A percentile compares a stretch with the other conserved stretches of the same genome.
phyloP scores from a whole-genome alignment of 2,329 filamentous ascomycete species.

The Clonostachys byssicola region DNA sequence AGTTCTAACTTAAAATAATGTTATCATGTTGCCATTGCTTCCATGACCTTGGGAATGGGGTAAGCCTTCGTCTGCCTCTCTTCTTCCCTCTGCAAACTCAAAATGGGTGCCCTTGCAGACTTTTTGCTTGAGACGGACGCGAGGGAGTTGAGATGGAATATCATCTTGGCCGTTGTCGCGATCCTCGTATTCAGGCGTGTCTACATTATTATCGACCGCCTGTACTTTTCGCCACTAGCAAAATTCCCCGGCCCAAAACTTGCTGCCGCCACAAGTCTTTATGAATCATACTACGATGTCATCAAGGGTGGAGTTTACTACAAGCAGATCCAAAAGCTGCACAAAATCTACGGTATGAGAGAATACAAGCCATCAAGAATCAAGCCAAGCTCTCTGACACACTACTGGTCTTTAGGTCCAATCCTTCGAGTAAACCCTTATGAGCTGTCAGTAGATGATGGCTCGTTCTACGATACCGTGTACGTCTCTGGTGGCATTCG shows the following conservation, averaged over 20 bases:
- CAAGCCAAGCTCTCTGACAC: background rate
- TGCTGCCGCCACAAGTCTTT: slow-evolving; percentile 1
- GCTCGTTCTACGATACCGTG: background rate
- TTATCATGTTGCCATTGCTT: no score
- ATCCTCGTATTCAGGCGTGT: no score
- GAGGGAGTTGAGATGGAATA: no score
- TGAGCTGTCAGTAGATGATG: slow-evolving; percentile 1
- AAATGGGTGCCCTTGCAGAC: no score
- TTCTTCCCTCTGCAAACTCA: no score
- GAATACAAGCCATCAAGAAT: background rate
- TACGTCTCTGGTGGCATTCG: background rate
- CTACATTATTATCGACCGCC: slow-evolving; percentile 1
- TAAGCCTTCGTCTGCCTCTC: no score
- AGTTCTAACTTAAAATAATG: no score
- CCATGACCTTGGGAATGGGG: no score
- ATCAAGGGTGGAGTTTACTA: background rate
- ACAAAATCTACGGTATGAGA: background rate
- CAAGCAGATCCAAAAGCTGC: background rate
- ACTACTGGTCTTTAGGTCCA: background rate
- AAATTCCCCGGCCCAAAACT: slow-evolving; percentile 4
- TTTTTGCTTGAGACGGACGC: no score
- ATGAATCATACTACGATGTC: slow-evolving; percentile 9
- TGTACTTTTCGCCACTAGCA: slow-evolving; percentile 3
- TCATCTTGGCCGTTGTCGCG: no score
- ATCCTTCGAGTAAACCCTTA: slow-evolving; percentile 3